Base-by-base conservation (phyloP, 306 rosid species). In the Cicer chorassanicum region DNA sequence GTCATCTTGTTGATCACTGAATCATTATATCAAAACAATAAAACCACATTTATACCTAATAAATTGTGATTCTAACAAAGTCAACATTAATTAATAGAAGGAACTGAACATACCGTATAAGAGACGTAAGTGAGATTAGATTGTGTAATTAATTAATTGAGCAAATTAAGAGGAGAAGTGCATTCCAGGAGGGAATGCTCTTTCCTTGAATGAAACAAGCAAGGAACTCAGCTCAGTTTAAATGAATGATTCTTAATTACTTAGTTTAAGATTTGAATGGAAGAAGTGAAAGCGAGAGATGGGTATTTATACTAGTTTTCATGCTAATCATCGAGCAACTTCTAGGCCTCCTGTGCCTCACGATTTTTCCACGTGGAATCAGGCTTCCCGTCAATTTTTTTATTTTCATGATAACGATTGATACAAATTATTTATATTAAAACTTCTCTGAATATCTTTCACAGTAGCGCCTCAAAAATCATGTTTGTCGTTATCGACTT, bases 1-100 rank as follows among this genome's bases (percentile, higher is more conserved):
- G 98, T 92, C 99, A 95, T 95, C 69, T 24, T 24, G 34, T 67
- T 53, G 36, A 76, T 43, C 41, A 40, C 89, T 79, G 82, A 34
- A 2, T 50, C 74, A 81, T 44, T 57, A 81, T 16, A 67, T 9
- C 70, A 45, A 65, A 45, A 65, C 53, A 70, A 42, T 24, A 24
- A 24, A 24, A 21, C 24, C 24, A 21, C 2, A 24, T 24, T 24
- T 24, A 4, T 0, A 24, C 34, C 2, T 24, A 29, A 29, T 29
- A 29, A 29, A 29, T 29, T 29, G 36, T 29, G 36, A 29, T 29
- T 29, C 4, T 29, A 29, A 29, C 21, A 16, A 16, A 16, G 18
- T 16, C 18, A 16, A 16, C 18, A 16, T 0, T 19, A 19, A 19
- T 19, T 2, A 24, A 24, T 24, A 24, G 0, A 24, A 29, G 36